Evolutionary conservation across 2,329 filamentous ascomycete genomes (phyloP).

Genomic region (Beauveria rudraprayagi): DNA sequence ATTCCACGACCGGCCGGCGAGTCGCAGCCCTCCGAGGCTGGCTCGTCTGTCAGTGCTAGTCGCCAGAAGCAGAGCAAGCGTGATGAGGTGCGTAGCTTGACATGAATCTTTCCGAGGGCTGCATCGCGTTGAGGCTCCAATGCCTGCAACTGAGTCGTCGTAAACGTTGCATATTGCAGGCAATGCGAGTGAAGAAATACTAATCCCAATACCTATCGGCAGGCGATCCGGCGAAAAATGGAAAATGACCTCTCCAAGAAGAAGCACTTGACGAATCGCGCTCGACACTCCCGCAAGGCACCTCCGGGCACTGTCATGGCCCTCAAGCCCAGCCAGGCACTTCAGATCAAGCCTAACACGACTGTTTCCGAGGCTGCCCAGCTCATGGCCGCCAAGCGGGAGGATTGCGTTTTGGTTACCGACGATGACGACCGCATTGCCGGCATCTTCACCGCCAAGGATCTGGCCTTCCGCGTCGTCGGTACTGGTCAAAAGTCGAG

Average conservation of each 20-base stretch:
- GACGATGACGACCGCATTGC: constrained; percentile 97
- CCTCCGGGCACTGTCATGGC: constrained; percentile 93
- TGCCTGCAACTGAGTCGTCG: background rate
- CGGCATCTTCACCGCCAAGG: constrained; percentile 98
- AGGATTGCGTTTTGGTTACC: constrained; percentile 95
- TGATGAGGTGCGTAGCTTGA: constrained; percentile 71
- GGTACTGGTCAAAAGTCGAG: constrained; percentile 82
- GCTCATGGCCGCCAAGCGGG: constrained; percentile 96
- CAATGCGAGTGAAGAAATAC: background rate
- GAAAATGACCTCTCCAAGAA: constrained; percentile 98
- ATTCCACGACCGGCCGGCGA: constrained; percentile 70
- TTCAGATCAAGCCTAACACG: constrained; percentile 93
- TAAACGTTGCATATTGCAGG: background rate
- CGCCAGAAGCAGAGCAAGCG: constrained; percentile 94
- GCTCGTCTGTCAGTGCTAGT: constrained; percentile 79
- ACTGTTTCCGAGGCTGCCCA: constrained; percentile 95
- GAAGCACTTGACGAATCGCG: constrained; percentile 70
- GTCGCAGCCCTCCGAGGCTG: constrained; percentile 47
- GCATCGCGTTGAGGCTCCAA: background rate
- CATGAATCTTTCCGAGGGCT: background rate
- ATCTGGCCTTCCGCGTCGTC: constrained; percentile 93
- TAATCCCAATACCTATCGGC: constrained; percentile 12
- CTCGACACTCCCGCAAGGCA: constrained; percentile 82
- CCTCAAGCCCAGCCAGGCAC: constrained; percentile 86
- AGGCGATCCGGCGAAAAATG: constrained; percentile 96